Evolutionary conservation across 345 rosid species (phyloP), one percentile per base, ranked within the genome.

Genomic region (Hevea brasiliensis): DNA sequence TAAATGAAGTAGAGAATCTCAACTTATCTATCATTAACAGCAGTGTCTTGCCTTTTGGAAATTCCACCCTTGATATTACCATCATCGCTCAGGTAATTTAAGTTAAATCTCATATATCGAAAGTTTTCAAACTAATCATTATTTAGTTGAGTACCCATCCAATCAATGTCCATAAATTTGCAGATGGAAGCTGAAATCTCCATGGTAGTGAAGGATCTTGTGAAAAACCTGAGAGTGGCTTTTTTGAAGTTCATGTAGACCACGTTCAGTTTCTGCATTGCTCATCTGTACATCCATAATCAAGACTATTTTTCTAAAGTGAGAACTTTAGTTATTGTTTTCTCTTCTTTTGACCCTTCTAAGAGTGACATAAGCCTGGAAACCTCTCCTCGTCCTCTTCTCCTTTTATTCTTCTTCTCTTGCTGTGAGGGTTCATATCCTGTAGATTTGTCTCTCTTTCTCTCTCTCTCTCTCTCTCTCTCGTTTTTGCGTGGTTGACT

Each of bases 1-100:
- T 87, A 24, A 69, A 64, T 50, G 81, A 88, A 27, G 61, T 92
- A 21, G 93, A 90, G 76, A 84, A 71, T 73, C 79, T 88, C 61
- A 77, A 61, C 67, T 87, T 90, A 44, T 77, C 85, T 29, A 70
- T 85, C n/a, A 72, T 82, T 65, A 92, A 82, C 67, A 87, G 77
- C 78, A 84, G 79, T 59, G 80, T 79, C 78, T 73, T 90, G 76
- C 85, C 90, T 2, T 90, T 92, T 74, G 97, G 97, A 10, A 83
- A 44, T 56, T 86, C 88, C 63, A 80, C 84, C 48, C 84, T 90
- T n/a, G 90, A 90, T 65, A 71, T 90, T 42, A 89, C 91, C 57
- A 76, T 92, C 23, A 80, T 88, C 61, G 77, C 88, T 37, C 82
- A 85, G 97, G 97, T 92, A 85, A 71, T 37, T 35, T 13, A 37